Conservation (phyloP, 805 yeast species). For the Zygosaccharomyces lentus region DNA sequence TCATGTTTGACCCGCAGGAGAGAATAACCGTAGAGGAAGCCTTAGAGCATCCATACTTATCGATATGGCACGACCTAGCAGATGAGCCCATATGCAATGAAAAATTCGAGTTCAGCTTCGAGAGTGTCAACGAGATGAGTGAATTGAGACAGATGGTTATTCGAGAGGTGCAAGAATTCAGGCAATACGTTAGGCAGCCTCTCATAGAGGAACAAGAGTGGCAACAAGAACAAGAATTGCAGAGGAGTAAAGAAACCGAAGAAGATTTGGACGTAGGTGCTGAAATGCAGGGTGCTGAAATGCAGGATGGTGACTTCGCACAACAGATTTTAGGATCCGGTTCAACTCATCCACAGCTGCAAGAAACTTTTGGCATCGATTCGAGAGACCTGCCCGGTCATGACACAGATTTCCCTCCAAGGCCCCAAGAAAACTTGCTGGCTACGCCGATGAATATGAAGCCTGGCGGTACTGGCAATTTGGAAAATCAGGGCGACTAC, state of each 20-base stretch:
- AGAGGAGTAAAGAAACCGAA: constrained; percentile 19
- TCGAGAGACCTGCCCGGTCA: constrained; percentile 38
- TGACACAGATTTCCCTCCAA: constrained; percentile 52
- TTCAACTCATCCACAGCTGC: constrained; percentile 21
- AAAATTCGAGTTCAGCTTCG: constrained; percentile 85
- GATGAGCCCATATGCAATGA: constrained; percentile 84
- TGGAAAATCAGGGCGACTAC: constrained; percentile 22
- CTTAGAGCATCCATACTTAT: constrained; percentile 78
- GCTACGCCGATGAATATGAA: constrained; percentile 23
- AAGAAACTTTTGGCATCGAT: constrained; percentile 44
- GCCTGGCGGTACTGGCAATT: constrained; percentile 9
- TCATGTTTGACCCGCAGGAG: constrained; percentile 80
- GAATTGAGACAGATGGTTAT: constrained; percentile 71
- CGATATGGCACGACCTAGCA: constrained; percentile 87
- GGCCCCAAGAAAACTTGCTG: constrained; percentile 51
- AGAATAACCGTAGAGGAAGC: constrained; percentile 89
- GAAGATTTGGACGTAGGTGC: constrained; percentile 26
- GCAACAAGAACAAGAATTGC: constrained; percentile 30
- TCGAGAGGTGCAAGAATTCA: constrained; percentile 72
- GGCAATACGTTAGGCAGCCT: constrained; percentile 78
- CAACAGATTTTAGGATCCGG: constrained; percentile 24
- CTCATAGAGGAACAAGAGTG: constrained; percentile 48
- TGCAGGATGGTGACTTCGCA: constrained; percentile 17
- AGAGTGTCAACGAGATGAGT: constrained; percentile 73
- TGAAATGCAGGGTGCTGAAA: constrained; percentile 12